These are phyloP conservation scores for Quercus phellos DNA, from an alignment of 331 rosid species.

Conservation along the genomic window DNA sequence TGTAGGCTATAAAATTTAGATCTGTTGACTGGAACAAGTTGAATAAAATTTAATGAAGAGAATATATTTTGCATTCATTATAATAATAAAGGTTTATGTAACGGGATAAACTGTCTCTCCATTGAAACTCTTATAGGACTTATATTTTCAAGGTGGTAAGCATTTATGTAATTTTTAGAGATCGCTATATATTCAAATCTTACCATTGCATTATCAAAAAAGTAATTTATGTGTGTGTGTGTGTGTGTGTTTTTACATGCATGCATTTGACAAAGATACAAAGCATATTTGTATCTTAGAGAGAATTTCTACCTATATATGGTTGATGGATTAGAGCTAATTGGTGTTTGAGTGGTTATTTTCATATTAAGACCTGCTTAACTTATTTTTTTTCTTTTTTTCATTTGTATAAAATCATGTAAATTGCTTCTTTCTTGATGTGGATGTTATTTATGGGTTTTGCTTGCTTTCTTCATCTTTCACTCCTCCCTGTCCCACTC, in stretches of 20 bases:
- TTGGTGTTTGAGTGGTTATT: background rate
- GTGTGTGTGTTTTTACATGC: background rate
- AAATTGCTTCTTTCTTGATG: background rate
- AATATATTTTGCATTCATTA: background rate
- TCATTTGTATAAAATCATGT: background rate
- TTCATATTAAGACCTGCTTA: background rate
- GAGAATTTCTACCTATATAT: too few species aligned
- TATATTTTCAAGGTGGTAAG: background rate
- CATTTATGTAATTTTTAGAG: background rate
- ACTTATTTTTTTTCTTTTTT: background rate
- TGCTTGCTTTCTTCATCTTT: background rate
- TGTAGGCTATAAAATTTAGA: background rate
- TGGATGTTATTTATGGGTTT: background rate
- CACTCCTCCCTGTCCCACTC: background rate
- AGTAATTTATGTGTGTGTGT: background rate
- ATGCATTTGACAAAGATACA: background rate
- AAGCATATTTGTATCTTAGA: too few species aligned
- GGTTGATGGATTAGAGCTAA: background rate
- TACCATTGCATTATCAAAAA: background rate
- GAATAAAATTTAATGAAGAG: background rate
- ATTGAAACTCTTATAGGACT: background rate
- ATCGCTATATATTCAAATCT: background rate
- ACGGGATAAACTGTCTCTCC: background rate
- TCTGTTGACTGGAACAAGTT: background rate
- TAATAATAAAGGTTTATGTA: background rate